Percentiles rank a stretch among this genome's conserved stretches.
These are phyloP conservation scores for Iris pallida DNA, from an alignment of 116 monocot genomes.

Conservation along the genomic window DNA sequence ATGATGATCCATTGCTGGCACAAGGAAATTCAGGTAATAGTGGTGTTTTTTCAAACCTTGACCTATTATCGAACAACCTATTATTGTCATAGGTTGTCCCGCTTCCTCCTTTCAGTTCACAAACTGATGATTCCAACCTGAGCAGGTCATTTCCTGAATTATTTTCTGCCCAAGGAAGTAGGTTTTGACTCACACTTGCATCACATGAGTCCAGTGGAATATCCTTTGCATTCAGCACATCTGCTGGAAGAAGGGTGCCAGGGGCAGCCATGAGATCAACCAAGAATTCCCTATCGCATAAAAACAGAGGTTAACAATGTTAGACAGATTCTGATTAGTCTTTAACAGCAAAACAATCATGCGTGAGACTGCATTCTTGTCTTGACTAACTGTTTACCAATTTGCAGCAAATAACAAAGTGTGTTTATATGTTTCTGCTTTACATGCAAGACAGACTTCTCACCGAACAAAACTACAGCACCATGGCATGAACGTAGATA, in stretches of 20 bases:
- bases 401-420: too few species aligned
- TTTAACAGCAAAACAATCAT: background rate
- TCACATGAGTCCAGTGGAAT: conserved; percentile 33
- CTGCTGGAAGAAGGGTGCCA: conserved; percentile 91
- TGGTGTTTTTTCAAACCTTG: conserved; percentile 30
- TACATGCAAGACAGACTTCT: too few species aligned
- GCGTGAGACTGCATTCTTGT: too few species aligned
- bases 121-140: conserved; percentile 8
- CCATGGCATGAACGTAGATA: too few species aligned
- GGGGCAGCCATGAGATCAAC: conserved; percentile 99
- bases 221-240: conserved; percentile 67
- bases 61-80: conserved; percentile 17
- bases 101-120: conserved; percentile 14
- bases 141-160: conserved; percentile 16
- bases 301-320: background rate
- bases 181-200: conserved; percentile 20
- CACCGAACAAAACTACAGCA: too few species aligned
- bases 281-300: conserved; percentile 75
- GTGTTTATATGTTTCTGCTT: too few species aligned
- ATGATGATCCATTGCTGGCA: conserved; percentile 22
- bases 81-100: conserved; percentile 16
- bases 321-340: too few species aligned
- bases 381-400: too few species aligned
- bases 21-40: conserved; percentile 27
- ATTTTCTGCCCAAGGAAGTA: conserved; percentile 16